Evolutionary conservation across 371 early-diverging fungal species (phyloP).

Genomic region (Basidiobolus heterosporus): DNA sequence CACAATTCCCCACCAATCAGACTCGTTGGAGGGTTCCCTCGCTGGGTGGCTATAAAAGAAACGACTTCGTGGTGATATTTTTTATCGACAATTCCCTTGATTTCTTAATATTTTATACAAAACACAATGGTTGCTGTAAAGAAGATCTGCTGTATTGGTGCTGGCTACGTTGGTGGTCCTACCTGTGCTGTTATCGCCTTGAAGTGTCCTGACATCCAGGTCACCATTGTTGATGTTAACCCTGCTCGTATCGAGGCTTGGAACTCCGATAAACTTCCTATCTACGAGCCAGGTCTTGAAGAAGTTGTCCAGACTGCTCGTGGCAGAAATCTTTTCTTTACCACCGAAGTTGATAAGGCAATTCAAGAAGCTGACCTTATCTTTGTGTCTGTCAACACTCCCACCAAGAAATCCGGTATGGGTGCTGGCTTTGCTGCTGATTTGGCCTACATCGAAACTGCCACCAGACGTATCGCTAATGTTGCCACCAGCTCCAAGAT

Average conservation of each 20-base stretch:
- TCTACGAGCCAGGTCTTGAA: slow-evolving; percentile 82
- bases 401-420: slow-evolving; percentile 60
- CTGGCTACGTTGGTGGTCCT: slow-evolving; percentile 92
- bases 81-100: no score
- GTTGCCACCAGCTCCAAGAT: slow-evolving; percentile 71
- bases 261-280: slow-evolving; percentile 66
- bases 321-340: slow-evolving; percentile 70
- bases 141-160: slow-evolving; percentile 76
- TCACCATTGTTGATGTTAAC: slow-evolving; percentile 76
- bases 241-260: slow-evolving; percentile 65
- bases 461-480: slow-evolving; percentile 73
- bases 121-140: no score
- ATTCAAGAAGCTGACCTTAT: slow-evolving; percentile 70
- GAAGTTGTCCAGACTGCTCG: slow-evolving; percentile 55
- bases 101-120: no score
- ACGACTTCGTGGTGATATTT: no score
- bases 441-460: slow-evolving; percentile 66
- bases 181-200: slow-evolving; percentile 83
- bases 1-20: no score
- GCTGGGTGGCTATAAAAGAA: no score
- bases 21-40: no score
- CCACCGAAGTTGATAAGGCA: slow-evolving; percentile 55
- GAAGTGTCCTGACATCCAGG: slow-evolving; percentile 74
- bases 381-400: slow-evolving; percentile 82
- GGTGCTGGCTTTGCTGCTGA: slow-evolving; percentile 77